A percentile compares a stretch with the other conserved stretches of the same genome.
Conservation (phyloP, 352 stramenopile species). For the Thraustochytrium striatum region DNA sequence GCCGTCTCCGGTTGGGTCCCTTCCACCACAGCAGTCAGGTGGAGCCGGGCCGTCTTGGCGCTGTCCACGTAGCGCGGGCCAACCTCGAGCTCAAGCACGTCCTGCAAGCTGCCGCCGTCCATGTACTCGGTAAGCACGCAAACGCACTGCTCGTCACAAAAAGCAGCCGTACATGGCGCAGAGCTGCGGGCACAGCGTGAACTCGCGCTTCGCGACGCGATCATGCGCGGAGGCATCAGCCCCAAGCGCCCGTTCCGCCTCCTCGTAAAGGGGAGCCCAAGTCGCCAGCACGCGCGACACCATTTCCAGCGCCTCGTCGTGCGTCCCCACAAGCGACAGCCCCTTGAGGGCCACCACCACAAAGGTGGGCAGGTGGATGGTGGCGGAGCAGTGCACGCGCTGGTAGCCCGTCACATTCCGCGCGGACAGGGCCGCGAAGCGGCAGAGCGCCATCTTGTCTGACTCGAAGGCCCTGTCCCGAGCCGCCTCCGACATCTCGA, state of each 20-base stretch:
- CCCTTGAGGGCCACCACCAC: slow-evolving; percentile 81
- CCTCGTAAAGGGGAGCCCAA: too few relatives aligned
- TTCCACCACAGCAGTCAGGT: not conserved
- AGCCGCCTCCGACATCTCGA: not conserved
- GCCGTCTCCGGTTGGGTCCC: too few relatives aligned
- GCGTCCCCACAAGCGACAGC: slow-evolving; percentile 53
- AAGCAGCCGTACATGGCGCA: slow-evolving; percentile 21
- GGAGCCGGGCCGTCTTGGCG: not conserved
- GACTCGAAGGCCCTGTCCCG: not conserved
- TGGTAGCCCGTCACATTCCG: slow-evolving; percentile 48
- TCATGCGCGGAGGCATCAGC: not conserved
- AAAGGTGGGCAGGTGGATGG: slow-evolving; percentile 74
- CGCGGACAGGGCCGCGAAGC: slow-evolving; percentile 19
- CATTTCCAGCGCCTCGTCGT: not conserved
- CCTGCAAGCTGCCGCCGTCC: slow-evolving; percentile 39
- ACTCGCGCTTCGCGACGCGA: not conserved
- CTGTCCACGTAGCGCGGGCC: not conserved
- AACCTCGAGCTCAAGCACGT: not conserved
- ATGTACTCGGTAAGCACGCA: slow-evolving; percentile 25
- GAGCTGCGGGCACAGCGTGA: slow-evolving; percentile 1
- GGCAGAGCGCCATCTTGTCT: slow-evolving; percentile 29
- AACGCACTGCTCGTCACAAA: not conserved
- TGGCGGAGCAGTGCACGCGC: slow-evolving; percentile 73
- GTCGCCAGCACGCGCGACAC: not conserved
- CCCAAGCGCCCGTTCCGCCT: too few relatives aligned